A percentile compares a stretch with the other conserved stretches of the same genome.
Conservation (phyloP, 2,329 filamentous ascomycete species). For the Sporothrix brasiliensis region DNA sequence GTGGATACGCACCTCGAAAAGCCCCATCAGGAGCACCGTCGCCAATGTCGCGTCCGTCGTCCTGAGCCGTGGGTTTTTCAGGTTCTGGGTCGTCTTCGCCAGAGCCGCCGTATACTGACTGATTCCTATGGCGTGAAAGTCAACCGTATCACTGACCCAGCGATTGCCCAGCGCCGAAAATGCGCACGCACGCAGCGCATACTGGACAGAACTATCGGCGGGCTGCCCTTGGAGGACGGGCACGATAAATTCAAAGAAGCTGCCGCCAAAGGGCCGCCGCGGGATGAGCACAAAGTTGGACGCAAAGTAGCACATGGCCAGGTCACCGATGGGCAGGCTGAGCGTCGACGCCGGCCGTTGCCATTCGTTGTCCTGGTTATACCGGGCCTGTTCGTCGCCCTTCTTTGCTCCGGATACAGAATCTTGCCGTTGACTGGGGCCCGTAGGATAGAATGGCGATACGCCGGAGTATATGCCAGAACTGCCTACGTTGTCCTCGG, state of each 20-base stretch:
- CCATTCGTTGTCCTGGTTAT: neutral
- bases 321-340: slow-evolving; percentile 56
- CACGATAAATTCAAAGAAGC: slow-evolving; percentile 60
- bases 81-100: neutral
- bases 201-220: neutral
- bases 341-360: slow-evolving; percentile 39
- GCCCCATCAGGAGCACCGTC: neutral
- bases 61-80: neutral
- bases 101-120: slow-evolving; percentile 3
- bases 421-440: neutral
- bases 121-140: neutral
- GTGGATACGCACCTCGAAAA: slow-evolving; percentile 1
- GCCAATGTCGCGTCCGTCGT: slow-evolving; percentile 8
- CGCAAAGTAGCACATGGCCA: slow-evolving; percentile 62
- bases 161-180: slow-evolving; percentile 12
- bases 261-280: slow-evolving; percentile 51
- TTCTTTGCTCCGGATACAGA: neutral
- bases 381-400: neutral
- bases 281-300: slow-evolving; percentile 63
- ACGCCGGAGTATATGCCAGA: neutral
- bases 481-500: neutral
- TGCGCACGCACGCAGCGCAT: neutral
- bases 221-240: neutral
- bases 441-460: neutral
- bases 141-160: slow-evolving; percentile 14